Conservation (phyloP, 1,284 basidiomycete species). For the Tilletia indica region DNA sequence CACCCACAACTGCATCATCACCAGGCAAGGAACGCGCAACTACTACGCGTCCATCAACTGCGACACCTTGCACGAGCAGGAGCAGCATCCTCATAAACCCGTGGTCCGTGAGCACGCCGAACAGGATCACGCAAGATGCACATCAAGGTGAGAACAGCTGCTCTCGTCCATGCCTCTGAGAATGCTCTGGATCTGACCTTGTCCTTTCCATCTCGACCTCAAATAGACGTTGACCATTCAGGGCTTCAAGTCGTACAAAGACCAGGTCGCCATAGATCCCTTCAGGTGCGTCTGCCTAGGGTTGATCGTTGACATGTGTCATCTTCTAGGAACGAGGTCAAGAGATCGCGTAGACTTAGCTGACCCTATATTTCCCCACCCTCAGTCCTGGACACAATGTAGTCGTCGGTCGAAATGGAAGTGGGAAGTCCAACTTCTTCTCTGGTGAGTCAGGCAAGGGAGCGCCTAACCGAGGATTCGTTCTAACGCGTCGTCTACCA, state of each 20-base stretch:
- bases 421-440: constrained; percentile 57
- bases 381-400: constrained; percentile 52
- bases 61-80: too few species aligned
- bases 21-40: too few species aligned
- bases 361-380: not conserved
- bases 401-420: constrained; percentile 56
- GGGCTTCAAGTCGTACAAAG: constrained; percentile 91
- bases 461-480: too few species aligned
- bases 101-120: too few species aligned
- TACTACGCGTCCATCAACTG: too few species aligned
- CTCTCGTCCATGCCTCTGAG: not conserved
- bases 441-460: constrained; percentile 22
- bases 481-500: not conserved
- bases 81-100: too few species aligned
- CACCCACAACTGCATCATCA: too few species aligned
- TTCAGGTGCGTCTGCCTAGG: constrained; percentile 57
- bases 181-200: constrained; percentile 24
- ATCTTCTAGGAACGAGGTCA: not conserved
- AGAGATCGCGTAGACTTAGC: too few species aligned
- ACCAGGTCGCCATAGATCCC: constrained; percentile 63
- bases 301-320: not conserved
- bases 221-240: constrained; percentile 49
- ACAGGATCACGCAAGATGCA: constrained; percentile 22
- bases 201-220: not conserved
- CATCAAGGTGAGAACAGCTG: constrained; percentile 28